Evolutionary conservation across 1,139 yeast genomes (phyloP), one percentile per base, ranked within the genome.

Genomic region (Lodderomyces orthopsilosis): DNA sequence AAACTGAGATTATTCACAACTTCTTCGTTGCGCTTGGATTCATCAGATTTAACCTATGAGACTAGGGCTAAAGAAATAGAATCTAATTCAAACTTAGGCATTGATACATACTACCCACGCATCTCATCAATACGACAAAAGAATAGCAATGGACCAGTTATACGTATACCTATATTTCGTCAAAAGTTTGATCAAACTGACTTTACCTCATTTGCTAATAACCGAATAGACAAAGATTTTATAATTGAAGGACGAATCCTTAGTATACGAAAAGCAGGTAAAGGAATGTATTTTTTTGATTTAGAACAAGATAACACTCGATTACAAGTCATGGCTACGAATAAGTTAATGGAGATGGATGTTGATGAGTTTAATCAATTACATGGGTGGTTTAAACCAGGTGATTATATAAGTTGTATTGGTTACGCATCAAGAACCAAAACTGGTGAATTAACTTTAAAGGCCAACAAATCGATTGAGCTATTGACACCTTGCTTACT

Each of bases 381-480:
- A 1, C 83, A 82, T 56, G 61, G 62, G 2, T 58, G 68, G 33
- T 65, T 89, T 36, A 70, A 83, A 39, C 74, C 77, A 27, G 97
- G 97, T 0, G 98, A 91, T 58, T 76, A 74, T 38, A 66, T 90
- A 2, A 67, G 77, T 6, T 79, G 81, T 27, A 53, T 64, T 4
- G 98, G 98, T 0, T 56, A 57, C 17, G 90, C 96, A 0, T 86
- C 94, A 32, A 61, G 77, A 3, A 87, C 97, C 0, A 79, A 83
- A 43, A 79, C 82, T 1, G 95, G 95, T 0, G 94, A 88, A 55
- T 65, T 91, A 10, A 85, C 96, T 1, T 56, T 93, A 44, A 80
- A 86, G 51, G 74, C 83, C n/a, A 62, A 64, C 1, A 50, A 59
- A 6, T 71, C 81, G 1, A 61, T 86, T 1, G 52, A 47, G 24